phyloP scores from a whole-genome alignment of 1,284 basidiomycete genomes.

The Trichosporon inkin region DNA sequence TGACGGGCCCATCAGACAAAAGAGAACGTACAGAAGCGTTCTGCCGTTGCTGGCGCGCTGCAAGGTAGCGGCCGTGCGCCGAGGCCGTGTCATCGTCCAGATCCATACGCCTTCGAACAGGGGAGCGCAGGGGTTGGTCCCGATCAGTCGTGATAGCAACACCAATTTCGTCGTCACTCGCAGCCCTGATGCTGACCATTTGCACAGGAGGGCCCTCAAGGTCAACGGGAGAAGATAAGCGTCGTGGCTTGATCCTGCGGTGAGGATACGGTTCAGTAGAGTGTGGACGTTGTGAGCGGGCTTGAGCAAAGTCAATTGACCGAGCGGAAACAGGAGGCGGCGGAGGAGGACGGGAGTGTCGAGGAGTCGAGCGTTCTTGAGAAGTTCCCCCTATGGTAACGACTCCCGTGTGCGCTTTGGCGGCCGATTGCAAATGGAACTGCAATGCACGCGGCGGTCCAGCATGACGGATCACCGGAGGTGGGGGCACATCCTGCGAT shows the following conservation, averaged over 20 bases:
- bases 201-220: conserved; percentile 9
- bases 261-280: background rate
- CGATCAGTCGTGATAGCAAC: conserved; percentile 31
- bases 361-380: background rate
- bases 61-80: conserved; percentile 33
- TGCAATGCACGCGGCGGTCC: conserved; percentile 21
- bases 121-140: background rate
- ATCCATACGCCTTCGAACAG: background rate
- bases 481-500: background rate
- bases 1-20: background rate
- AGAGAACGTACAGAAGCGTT: conserved; percentile 1
- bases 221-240: conserved; percentile 13
- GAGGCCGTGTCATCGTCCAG: conserved; percentile 22
- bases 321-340: conserved; percentile 10
- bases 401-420: background rate
- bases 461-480: conserved; percentile 9
- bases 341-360: conserved; percentile 6
- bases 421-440: conserved; percentile 14
- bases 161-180: conserved; percentile 30
- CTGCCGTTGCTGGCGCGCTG: conserved; percentile 41
- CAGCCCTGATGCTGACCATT: conserved; percentile 2
- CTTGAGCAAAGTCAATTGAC: conserved; percentile 20
- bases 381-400: conserved; percentile 7
- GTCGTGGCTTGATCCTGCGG: conserved; percentile 10
- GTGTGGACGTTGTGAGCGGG: background rate